Evolutionary conservation across 2,329 filamentous ascomycete genomes (phyloP), one percentile per base, ranked within the genome.

Genomic region (Venturia pyrina): DNA sequence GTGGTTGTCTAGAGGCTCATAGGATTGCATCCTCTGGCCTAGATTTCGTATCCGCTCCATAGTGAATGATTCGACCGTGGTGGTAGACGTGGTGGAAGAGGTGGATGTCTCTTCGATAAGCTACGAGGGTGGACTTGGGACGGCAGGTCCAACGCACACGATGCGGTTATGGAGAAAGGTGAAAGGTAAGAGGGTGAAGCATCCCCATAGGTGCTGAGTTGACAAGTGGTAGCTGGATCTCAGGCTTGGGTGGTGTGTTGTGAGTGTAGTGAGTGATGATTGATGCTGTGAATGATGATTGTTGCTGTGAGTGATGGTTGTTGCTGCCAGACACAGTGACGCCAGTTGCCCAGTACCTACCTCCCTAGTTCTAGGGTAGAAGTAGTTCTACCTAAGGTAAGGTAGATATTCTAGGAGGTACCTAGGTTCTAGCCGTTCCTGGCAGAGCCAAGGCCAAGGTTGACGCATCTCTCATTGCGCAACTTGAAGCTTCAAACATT

Each of bases 31-130:
- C 67, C 70, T 70, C 69, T 70, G 70, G 63, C 76, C 72, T 17
- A 76, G 65, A 19, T 67, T 65, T 44, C 73, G 72, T 64, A 78
- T 69, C 11, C 74, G 73, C 13, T 77, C 73, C 76, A 78, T 77
- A 21, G 40, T 43, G 60, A 62, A 43, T 40, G 32, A 43, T 62
- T 15, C 32, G 15, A 17, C 7, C 32, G 53, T 59, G 32, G 15
- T 59, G 5, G 28, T 34, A 32, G 28, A 28, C 4, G 28, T 28
- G 28, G 28, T 28, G 28, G 28, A 28, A 40, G 37, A 40, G 11
- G 37, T 40, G 53, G 53, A 37, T 15, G 53, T 24, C 53, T 19
- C 28, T 37, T 19, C 11, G 53, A 37, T n/a, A 17, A 57, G 53
- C 17, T 50, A 19, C 15, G 48, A 11, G 32, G 32, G 5, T 21